Conservation (phyloP, 495 filamentous ascomycete species). For the Penicillium angulare region DNA sequence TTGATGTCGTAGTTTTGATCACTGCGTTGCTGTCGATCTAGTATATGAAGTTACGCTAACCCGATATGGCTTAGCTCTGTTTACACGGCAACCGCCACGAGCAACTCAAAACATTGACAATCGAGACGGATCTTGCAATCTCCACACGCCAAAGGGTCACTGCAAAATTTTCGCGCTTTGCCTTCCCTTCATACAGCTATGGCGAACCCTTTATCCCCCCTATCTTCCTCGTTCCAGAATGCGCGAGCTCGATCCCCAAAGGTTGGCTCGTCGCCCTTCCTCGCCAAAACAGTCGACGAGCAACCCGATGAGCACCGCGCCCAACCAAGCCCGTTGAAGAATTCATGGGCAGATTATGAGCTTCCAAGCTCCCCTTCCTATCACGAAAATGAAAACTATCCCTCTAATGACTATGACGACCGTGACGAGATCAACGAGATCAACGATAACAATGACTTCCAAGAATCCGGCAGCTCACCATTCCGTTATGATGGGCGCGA, state of each 20-base stretch:
- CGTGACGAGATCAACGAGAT: conserved; percentile 18
- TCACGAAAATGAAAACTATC: conserved; percentile 12
- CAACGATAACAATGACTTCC: conserved; percentile 20
- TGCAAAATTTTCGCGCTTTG: background rate
- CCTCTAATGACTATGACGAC: conserved; percentile 10
- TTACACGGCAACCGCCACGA: conserved; percentile 42
- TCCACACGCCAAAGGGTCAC: background rate
- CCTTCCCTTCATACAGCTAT: conserved; percentile 25
- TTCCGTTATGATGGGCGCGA: conserved; percentile 38
- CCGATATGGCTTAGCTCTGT: conserved; percentile 39
- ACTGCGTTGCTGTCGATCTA: background rate
- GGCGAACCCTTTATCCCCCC: conserved; percentile 46
- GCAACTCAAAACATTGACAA: conserved; percentile 21
- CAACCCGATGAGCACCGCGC: conserved; percentile 32
- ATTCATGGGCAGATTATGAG: conserved; percentile 18
- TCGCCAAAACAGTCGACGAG: conserved; percentile 27
- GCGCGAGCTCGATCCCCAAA: conserved; percentile 34
- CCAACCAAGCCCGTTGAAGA: conserved; percentile 34
- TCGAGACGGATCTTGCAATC: background rate
- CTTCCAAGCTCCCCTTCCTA: conserved; percentile 7
- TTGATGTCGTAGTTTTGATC: background rate
- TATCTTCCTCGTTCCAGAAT: conserved; percentile 46
- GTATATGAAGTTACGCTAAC: conserved; percentile 7
- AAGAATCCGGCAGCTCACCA: conserved; percentile 34
- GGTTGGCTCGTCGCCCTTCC: conserved; percentile 26